Percentiles rank a stretch among this genome's conserved stretches.
phyloP scores from a whole-genome alignment of 371 early-diverging fungal species.

The Mortierella sp. region DNA sequence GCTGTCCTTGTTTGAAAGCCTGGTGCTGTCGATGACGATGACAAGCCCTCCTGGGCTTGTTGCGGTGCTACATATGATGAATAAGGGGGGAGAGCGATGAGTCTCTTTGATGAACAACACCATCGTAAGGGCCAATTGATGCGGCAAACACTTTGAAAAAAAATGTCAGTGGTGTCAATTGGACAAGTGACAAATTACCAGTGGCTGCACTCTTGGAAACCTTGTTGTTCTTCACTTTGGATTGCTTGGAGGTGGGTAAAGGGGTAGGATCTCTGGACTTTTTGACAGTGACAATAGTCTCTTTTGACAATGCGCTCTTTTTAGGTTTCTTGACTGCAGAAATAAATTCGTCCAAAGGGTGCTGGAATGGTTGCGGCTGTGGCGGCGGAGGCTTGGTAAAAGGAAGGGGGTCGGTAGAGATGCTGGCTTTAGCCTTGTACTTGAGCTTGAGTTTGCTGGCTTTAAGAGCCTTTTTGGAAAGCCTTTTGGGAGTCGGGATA shows the following conservation, averaged over 20 bases:
- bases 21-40: neutral
- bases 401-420: neutral
- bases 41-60: neutral
- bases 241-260: neutral
- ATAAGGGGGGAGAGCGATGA: neutral
- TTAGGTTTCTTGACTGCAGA: no score
- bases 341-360: no score
- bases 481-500: neutral
- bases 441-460: neutral
- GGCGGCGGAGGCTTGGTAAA: neutral
- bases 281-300: neutral
- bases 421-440: neutral
- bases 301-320: neutral
- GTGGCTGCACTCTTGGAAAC: neutral
- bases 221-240: slow-evolving; percentile 11
- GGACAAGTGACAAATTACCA: neutral
- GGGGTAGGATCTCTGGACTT: neutral
- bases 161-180: neutral
- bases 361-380: no score
- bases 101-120: neutral
- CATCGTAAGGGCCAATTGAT: no score
- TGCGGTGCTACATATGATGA: neutral
- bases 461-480: neutral
- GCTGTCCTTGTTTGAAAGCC: neutral
- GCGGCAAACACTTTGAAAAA: neutral